A percentile compares a stretch with the other conserved stretches of the same genome.
phyloP scores from a whole-genome alignment of 345 rosid species.

The Citrus medica region DNA sequence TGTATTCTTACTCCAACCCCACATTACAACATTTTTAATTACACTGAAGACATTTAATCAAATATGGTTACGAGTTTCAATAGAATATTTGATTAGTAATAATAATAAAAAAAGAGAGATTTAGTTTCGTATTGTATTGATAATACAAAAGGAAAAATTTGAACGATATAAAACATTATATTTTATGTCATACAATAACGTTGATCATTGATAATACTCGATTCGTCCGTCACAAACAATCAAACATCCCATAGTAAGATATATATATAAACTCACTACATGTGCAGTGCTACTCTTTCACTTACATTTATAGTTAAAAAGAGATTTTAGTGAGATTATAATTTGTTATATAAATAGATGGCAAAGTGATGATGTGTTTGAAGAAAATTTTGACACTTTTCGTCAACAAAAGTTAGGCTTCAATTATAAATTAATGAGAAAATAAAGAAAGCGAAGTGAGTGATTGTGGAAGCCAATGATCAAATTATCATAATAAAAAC shows the following conservation, averaged over 20 bases:
- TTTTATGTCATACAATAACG: no score
- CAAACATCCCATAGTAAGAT: no score
- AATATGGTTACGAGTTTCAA: not conserved
- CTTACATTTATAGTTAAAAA: no score
- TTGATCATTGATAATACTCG: no score
- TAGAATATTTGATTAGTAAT: no score
- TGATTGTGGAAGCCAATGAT: constrained; percentile 15
- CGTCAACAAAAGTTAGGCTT: not conserved
- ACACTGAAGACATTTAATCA: not conserved
- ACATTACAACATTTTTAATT: not conserved
- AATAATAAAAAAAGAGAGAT: not conserved
- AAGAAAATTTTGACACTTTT: not conserved
- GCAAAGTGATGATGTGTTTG: not conserved
- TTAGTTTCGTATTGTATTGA: no score
- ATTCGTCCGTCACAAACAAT: no score
- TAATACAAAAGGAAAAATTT: no score
- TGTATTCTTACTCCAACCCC: not conserved
- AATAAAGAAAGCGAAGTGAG: not conserved
- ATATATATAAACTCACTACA: no score
- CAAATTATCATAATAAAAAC: constrained; percentile 11
- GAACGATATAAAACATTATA: no score
- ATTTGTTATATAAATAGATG: not conserved
- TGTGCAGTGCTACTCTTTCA: no score
- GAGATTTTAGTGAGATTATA: not conserved
- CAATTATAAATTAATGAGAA: no score